Conservation (phyloP, 106 monocot genomes). For the Chionographis japonica region DNA sequence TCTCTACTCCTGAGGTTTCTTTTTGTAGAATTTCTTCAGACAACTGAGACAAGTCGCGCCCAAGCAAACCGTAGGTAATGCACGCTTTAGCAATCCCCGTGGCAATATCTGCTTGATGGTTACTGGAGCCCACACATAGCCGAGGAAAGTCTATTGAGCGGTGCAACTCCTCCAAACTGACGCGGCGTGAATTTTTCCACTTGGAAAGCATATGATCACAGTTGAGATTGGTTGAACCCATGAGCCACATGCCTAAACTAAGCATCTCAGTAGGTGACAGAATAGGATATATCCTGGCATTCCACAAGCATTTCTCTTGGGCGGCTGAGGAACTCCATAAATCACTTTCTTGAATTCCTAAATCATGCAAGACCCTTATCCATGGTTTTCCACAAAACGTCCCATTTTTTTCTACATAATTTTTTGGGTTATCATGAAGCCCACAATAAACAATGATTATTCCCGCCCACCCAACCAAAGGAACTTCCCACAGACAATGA, state of each 20-base stretch:
- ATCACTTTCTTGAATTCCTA: conserved; percentile 70
- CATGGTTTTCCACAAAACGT: conserved; percentile 97
- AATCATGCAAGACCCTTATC: conserved; percentile 63
- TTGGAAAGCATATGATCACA: conserved; percentile 33
- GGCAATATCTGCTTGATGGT: conserved; percentile 78
- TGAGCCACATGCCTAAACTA: conserved; percentile 77
- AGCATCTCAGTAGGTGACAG: conserved; percentile 58
- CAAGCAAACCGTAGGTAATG: conserved; percentile 71
- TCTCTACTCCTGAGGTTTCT: conserved; percentile 38
- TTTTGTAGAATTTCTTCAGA: conserved; percentile 77
- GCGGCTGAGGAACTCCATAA: conserved; percentile 42
- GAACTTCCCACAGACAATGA: conserved; percentile 95
- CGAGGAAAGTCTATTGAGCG: conserved; percentile 58
- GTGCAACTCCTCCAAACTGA: conserved; percentile 94
- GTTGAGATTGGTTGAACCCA: conserved; percentile 34
- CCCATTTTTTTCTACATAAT: conserved; percentile 38
- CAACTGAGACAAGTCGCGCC: conserved; percentile 74
- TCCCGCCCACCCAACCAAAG: conserved; percentile 43
- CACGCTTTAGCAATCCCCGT: conserved; percentile 78
- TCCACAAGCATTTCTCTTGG: conserved; percentile 73
- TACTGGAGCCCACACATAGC: conserved; percentile 51
- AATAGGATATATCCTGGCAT: conserved; percentile 77
- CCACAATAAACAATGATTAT: conserved; percentile 78
- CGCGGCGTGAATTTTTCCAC: conserved; percentile 68
- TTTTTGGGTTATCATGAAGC: conserved; percentile 92